Conservation (phyloP, 352 stramenopile genomes). For the Phytophthora podocarpi region DNA sequence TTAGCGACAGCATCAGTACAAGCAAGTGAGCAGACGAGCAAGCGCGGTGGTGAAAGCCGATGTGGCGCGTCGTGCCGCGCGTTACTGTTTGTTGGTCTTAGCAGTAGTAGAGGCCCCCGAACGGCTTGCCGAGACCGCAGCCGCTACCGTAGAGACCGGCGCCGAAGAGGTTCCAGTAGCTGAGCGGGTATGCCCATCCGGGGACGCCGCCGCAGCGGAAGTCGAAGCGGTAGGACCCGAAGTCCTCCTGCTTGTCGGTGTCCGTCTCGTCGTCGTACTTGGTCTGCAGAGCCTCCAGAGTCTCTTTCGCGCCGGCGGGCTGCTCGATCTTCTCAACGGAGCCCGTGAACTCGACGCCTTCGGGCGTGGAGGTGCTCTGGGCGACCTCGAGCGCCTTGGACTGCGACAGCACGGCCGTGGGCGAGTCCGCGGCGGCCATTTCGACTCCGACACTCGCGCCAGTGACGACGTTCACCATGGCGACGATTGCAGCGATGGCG, state of each 20-base stretch:
- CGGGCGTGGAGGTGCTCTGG: constrained; percentile 1
- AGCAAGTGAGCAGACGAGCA: neutral
- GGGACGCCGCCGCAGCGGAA: too few relatives aligned
- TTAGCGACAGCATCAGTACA: too few relatives aligned
- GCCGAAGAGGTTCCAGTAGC: too few relatives aligned
- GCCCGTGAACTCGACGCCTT: constrained; percentile 17
- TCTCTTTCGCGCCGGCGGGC: constrained; percentile 2
- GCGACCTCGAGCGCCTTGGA: constrained; percentile 14
- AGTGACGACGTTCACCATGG: neutral
- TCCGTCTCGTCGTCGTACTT: neutral
- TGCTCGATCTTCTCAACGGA: constrained; percentile 15
- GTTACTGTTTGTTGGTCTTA: too few relatives aligned
- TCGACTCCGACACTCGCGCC: neutral
- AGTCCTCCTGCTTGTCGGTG: too few relatives aligned
- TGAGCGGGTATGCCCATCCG: too few relatives aligned
- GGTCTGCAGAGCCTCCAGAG: neutral
- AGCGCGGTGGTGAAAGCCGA: neutral
- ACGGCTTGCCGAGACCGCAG: too few relatives aligned
- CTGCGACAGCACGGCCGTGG: constrained; percentile 1
- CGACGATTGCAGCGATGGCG: neutral
- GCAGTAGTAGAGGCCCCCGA: too few relatives aligned
- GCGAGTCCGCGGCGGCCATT: neutral
- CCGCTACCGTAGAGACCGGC: too few relatives aligned
- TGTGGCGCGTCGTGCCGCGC: neutral
- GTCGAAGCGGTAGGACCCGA: too few relatives aligned